Evolutionary conservation across 306 rosid species (phyloP).

Genomic region (Pyrus communis): DNA sequence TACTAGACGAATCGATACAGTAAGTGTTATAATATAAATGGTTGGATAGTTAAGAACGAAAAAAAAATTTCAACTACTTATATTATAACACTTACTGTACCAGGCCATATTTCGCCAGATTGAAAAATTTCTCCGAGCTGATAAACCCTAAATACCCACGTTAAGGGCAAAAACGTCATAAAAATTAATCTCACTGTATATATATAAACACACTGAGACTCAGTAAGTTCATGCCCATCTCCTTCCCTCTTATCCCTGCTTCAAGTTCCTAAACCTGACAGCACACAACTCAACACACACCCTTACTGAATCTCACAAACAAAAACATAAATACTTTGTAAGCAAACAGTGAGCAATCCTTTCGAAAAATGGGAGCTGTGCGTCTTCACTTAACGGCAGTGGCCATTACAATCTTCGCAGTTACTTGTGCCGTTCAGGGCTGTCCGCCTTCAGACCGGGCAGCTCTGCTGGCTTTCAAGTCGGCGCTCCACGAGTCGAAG

Average conservation of each 20-base stretch:
- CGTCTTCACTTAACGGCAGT: neutral
- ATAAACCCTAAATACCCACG: conserved; percentile 8
- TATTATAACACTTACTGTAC: too few relatives aligned
- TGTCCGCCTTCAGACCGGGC: conserved; percentile 74
- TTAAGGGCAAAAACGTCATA: conserved; percentile 52
- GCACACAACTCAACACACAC: neutral
- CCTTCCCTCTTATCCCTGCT: neutral
- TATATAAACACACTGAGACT: neutral
- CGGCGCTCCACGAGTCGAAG: conserved; percentile 57
- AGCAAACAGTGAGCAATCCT: neutral
- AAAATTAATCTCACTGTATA: neutral
- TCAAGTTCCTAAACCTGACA: neutral
- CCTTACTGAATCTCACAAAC: neutral
- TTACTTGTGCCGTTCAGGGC: conserved; percentile 19
- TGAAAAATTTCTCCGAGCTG: neutral
- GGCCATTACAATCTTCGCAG: conserved; percentile 12
- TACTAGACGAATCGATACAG: too few relatives aligned
- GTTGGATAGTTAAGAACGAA: too few relatives aligned
- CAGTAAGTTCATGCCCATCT: neutral
- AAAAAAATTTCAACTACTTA: too few relatives aligned
- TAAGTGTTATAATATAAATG: too few relatives aligned
- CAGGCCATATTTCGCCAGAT: neutral
- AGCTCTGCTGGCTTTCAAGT: conserved; percentile 62
- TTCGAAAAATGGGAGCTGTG: neutral
- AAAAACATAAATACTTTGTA: neutral